Evolutionary conservation across 345 rosid genomes (phyloP).

Genomic region (Litchi chinensis): DNA sequence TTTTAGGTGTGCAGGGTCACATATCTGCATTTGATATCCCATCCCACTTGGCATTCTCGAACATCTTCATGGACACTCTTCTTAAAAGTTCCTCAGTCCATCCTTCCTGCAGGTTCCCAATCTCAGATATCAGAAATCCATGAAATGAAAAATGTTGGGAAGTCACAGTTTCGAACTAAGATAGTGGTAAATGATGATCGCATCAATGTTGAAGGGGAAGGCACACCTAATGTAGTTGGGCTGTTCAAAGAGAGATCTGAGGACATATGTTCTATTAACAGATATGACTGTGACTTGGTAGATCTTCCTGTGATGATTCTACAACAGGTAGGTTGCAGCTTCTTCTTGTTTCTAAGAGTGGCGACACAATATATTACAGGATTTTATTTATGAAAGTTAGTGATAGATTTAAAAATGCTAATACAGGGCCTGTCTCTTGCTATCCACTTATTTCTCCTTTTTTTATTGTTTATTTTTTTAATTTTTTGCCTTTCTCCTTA

Average conservation of each 20-base stretch:
- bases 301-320: constrained; percentile 79
- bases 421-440: background rate
- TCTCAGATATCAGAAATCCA: constrained; percentile 36
- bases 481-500: background rate
- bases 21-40: constrained; percentile 82
- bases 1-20: constrained; percentile 74
- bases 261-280: constrained; percentile 63
- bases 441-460: background rate
- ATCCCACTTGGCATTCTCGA: constrained; percentile 95
- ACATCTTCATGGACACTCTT: constrained; percentile 90
- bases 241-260: constrained; percentile 67
- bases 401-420: background rate
- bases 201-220: constrained; percentile 84
- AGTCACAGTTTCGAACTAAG: constrained; percentile 83
- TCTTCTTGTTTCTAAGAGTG: constrained; percentile 4
- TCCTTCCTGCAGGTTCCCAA: constrained; percentile 53
- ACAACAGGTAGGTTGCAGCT: constrained; percentile 69
- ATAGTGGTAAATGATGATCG: constrained; percentile 73
- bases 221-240: constrained; percentile 84
- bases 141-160: constrained; percentile 43
- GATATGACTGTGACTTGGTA: constrained; percentile 73
- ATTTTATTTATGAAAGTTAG: background rate
- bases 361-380: background rate
- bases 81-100: constrained; percentile 76
- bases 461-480: background rate